These are phyloP conservation scores for Sarocladiaceae sp. DNA, from an alignment of 2,329 filamentous ascomycete species.

Conservation along the genomic window DNA sequence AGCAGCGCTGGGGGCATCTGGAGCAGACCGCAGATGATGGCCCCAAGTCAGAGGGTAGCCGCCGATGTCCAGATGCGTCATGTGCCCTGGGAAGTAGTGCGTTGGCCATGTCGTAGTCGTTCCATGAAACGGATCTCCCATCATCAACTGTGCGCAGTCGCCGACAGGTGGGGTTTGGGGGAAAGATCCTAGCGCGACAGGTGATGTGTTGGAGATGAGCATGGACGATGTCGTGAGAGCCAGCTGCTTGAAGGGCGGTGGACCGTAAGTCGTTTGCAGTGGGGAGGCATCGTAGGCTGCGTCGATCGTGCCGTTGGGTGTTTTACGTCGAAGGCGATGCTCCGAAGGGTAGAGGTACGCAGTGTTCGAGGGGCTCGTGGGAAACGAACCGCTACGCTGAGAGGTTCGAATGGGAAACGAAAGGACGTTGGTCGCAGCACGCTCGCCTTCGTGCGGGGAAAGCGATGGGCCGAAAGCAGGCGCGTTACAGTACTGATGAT, in stretches of 20 bases:
- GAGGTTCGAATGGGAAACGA: conserved; percentile 22
- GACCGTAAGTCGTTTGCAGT: conserved; percentile 63
- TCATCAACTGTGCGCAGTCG: neutral
- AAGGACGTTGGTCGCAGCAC: conserved; percentile 17
- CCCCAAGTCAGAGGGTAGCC: too few species aligned
- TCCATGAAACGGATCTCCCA: too few species aligned
- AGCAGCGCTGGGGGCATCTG: neutral
- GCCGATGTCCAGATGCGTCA: too few species aligned
- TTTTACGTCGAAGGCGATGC: conserved; percentile 83
- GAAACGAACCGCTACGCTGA: neutral
- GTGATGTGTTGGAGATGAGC: conserved; percentile 37
- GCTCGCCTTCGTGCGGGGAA: neutral
- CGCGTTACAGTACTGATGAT: neutral
- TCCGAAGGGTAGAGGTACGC: conserved; percentile 36
- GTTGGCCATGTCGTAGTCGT: too few species aligned
- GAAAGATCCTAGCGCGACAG: conserved; percentile 11
- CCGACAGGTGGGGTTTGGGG: too few species aligned
- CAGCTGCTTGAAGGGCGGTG: conserved; percentile 77
- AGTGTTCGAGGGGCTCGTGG: neutral
- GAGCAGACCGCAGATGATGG: too few species aligned
- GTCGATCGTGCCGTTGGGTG: conserved; percentile 86
- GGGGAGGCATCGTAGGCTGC: conserved; percentile 85
- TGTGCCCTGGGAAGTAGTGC: too few species aligned
- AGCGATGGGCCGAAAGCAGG: neutral
- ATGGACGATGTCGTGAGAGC: conserved; percentile 40